These are phyloP conservation scores for Oryza officinalis DNA, from an alignment of 176 grass and related monocot genomes.

Conservation along the genomic window DNA sequence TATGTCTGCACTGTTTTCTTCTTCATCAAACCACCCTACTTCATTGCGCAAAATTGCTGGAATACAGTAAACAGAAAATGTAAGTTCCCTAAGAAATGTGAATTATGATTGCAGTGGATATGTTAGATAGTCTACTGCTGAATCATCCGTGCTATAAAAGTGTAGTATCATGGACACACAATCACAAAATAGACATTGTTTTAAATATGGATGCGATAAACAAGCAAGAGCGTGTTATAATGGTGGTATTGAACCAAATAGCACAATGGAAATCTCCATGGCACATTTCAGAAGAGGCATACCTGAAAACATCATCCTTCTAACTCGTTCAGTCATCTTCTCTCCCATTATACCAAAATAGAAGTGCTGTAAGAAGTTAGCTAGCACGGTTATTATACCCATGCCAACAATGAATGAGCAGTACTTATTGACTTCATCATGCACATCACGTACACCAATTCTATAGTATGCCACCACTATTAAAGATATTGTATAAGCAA, in stretches of 20 bases:
- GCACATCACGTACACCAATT: slow-evolving; percentile 71
- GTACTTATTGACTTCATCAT: slow-evolving; percentile 78
- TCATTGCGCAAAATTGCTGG: slow-evolving; percentile 93
- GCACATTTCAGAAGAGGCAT: slow-evolving; percentile 20
- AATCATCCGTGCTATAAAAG: slow-evolving; percentile 8
- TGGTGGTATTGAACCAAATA: neutral
- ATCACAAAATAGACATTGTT: neutral
- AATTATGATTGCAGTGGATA: neutral
- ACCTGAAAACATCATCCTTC: slow-evolving; percentile 99
- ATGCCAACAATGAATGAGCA: slow-evolving; percentile 84
- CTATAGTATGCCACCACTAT: slow-evolving; percentile 87
- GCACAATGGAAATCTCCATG: neutral
- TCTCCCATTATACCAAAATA: slow-evolving; percentile 99
- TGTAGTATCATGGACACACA: neutral
- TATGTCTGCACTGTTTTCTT: slow-evolving; percentile 88
- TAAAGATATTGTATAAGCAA: slow-evolving; percentile 96
- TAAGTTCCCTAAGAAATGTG: neutral
- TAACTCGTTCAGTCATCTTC: slow-evolving; percentile 97
- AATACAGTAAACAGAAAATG: slow-evolving; percentile 28
- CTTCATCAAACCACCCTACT: slow-evolving; percentile 98
- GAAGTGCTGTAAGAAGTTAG: slow-evolving; percentile 99
- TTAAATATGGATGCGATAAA: neutral
- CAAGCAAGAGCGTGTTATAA: neutral
- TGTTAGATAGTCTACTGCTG: neutral
- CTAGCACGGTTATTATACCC: slow-evolving; percentile 89